phyloP scores from a whole-genome alignment of 148 eudicot genomes.

The Rhododendron ferrugineum region DNA sequence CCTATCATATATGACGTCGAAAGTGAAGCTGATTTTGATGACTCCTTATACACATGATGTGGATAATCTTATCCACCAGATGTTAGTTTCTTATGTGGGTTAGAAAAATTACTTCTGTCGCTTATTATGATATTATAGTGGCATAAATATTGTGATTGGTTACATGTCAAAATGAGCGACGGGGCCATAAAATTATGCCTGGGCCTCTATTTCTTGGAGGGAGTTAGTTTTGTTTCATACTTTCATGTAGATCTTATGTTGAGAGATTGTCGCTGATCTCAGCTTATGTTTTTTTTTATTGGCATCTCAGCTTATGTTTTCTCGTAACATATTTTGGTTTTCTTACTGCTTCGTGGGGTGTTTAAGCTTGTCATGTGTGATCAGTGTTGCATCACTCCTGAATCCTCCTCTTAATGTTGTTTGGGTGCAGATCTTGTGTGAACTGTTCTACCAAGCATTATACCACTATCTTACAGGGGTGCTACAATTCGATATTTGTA shows the following conservation, averaged over 20 bases:
- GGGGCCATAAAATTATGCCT: neutral
- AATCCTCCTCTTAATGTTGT: neutral
- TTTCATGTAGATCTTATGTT: no score
- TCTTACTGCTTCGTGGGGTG: neutral
- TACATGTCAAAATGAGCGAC: neutral
- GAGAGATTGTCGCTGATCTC: no score
- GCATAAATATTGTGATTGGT: neutral
- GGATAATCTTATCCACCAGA: neutral
- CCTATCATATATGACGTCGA: neutral
- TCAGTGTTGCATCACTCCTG: neutral
- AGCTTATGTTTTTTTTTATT: neutral
- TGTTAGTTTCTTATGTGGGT: neutral
- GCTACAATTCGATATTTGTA: conserved; percentile 82
- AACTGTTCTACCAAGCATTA: conserved; percentile 58
- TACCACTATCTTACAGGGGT: conserved; percentile 92
- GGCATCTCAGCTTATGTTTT: neutral
- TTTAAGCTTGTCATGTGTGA: neutral
- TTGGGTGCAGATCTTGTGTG: conserved; percentile 66
- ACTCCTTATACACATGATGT: neutral
- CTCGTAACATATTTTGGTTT: neutral
- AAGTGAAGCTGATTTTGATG: neutral
- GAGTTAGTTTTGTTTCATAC: no score
- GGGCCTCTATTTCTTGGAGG: neutral
- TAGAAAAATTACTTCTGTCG: neutral
- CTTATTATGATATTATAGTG: no score